Evolutionary conservation across 495 filamentous ascomycete species (phyloP), one percentile per base, ranked within the genome.

Genomic region (Choiromyces venosus): DNA sequence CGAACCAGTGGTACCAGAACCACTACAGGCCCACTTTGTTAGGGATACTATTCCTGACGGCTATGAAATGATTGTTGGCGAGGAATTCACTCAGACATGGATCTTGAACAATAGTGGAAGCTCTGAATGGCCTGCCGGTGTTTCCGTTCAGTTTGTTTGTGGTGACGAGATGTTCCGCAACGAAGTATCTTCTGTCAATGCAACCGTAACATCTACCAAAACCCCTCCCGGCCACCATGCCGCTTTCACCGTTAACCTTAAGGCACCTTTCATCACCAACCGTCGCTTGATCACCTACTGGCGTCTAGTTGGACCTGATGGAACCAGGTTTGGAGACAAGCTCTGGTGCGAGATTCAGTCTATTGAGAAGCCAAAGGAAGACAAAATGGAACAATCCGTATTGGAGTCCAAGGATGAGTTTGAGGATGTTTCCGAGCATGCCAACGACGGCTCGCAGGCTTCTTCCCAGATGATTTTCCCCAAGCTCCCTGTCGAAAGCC

Each of bases 81-180:
- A 87, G 37, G 86, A 88, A 46, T 97, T 99, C 82, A 86, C 90
- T 69, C 94, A 99, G 81, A 92, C 91, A 5, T 99, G 96, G 96
- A 91, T 92, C 56, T 86, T 99, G 42, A 89, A 89, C 81, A 98
- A 98, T 81, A 90, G 89, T 16, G 95, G 95, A 35, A 89, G 87
- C 1, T 80, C 82, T 37, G 79, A 88, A 33, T 99, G 95, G 95
- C 96, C 96, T 40, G 88, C 88, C 61, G 95, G 94, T 71, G 94
- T 91, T 86, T 91, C 90, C 71, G 92, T 98, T 76, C 93, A 91
- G 83, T 97, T 93, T 77, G 89, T 94, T 70, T 93, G 94, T 67
- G 95, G 95, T 70, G 96, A 98, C 81, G 90, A 91, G 81, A 98
- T 99, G 96, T 93, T 92, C 82, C 91, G 93, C 10, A 89, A 89